Conservation (phyloP, 305 asterid species). For the Solanum hybrid region DNA sequence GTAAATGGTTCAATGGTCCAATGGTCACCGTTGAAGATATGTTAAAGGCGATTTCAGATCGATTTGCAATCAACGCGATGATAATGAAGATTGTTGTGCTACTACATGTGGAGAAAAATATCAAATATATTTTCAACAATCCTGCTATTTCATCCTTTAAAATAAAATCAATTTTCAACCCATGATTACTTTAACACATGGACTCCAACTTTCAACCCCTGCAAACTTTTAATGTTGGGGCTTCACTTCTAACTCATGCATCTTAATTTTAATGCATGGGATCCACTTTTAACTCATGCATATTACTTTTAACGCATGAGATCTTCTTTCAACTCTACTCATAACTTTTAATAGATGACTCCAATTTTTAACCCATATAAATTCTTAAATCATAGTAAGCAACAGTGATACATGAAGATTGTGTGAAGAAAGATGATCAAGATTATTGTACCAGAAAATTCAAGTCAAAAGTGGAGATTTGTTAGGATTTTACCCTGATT, state of each 20-base stretch:
- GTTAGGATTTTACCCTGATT: too few relatives aligned
- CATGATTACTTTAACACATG: neutral
- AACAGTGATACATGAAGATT: neutral
- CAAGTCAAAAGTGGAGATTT: too few relatives aligned
- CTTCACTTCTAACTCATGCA: too few relatives aligned
- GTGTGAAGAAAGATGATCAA: neutral
- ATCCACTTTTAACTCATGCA: neutral
- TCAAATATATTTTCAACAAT: neutral
- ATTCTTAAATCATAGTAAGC: too few relatives aligned
- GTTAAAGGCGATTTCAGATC: neutral
- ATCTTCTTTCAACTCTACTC: neutral
- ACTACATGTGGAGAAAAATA: neutral
- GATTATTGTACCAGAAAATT: too few relatives aligned
- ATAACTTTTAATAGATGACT: neutral
- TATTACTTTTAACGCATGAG: neutral
- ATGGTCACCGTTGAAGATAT: neutral
- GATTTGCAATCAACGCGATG: neutral
- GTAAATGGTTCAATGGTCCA: neutral
- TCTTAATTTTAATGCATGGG: too few relatives aligned
- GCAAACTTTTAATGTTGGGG: neutral
- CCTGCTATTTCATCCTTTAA: neutral
- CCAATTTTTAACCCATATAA: too few relatives aligned
- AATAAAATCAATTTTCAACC: neutral
- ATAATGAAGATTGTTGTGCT: neutral
- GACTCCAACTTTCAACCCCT: neutral